phyloP scores from a whole-genome alignment of 148 eudicot genomes.

The Amaranthus cruentus region DNA sequence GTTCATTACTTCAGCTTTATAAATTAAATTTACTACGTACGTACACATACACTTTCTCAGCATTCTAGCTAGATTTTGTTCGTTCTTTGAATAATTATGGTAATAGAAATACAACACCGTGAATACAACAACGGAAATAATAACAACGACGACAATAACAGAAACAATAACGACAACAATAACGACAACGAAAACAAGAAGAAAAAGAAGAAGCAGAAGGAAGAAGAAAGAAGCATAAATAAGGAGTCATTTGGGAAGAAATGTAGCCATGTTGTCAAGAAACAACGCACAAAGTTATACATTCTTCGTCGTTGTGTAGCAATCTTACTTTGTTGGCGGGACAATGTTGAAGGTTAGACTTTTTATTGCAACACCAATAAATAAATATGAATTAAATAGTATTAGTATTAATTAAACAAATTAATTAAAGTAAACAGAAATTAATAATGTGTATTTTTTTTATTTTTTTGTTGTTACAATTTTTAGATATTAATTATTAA shows the following conservation, averaged over 20 bases:
- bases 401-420: neutral
- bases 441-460: neutral
- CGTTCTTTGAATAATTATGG: no score
- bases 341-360: conserved; percentile 32
- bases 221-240: conserved; percentile 1
- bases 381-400: neutral
- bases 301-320: conserved; percentile 63
- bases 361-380: neutral
- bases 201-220: conserved; percentile 2
- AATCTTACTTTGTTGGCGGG: conserved; percentile 58
- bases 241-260: conserved; percentile 45
- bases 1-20: no score
- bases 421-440: neutral
- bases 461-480: neutral
- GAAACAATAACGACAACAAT: no score
- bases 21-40: no score
- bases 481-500: neutral
- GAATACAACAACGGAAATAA: no score
- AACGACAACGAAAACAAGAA: no score
- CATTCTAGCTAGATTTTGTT: no score
- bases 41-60: no score
- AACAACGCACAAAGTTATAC: conserved; percentile 56
- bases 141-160: no score
- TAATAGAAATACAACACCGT: no score
- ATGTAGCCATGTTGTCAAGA: conserved; percentile 50